Evolutionary conservation across 257 asterid species (phyloP).

Genomic region (Henckelia pumila): DNA sequence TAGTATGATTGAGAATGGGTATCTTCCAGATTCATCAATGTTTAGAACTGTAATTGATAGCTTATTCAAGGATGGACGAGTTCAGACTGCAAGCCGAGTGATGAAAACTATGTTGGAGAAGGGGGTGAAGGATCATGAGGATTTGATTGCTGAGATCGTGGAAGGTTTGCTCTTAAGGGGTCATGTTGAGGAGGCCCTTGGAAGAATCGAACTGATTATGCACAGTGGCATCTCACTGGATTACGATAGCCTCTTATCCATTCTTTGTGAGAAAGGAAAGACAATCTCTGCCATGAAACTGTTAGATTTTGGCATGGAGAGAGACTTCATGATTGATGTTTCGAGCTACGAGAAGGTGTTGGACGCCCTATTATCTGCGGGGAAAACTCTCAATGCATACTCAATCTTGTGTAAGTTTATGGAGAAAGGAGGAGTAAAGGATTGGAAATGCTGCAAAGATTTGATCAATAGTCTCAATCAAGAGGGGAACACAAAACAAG

Average conservation of each 20-base stretch:
- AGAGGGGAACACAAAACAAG: slow-evolving; percentile 89
- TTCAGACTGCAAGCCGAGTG: slow-evolving; percentile 92
- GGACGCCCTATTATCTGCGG: slow-evolving; percentile 74
- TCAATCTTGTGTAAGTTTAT: slow-evolving; percentile 70
- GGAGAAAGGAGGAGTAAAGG: slow-evolving; percentile 68
- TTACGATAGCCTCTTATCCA: slow-evolving; percentile 51
- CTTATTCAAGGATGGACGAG: slow-evolving; percentile 85
- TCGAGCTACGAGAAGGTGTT: slow-evolving; percentile 78
- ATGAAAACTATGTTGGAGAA: slow-evolving; percentile 92
- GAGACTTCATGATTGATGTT: slow-evolving; percentile 48
- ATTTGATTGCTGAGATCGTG: slow-evolving; percentile 59
- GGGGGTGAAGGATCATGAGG: slow-evolving; percentile 68
- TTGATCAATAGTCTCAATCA: slow-evolving; percentile 75
- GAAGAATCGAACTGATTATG: slow-evolving; percentile 78
- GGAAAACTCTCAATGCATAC: slow-evolving; percentile 87
- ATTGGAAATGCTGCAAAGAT: slow-evolving; percentile 58
- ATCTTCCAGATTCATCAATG: slow-evolving; percentile 69
- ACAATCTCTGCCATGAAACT: slow-evolving; percentile 77
- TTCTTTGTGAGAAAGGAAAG: slow-evolving; percentile 73
- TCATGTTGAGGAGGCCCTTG: slow-evolving; percentile 91
- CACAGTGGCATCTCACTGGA: slow-evolving; percentile 64
- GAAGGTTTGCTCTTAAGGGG: slow-evolving; percentile 87
- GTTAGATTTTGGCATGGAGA: slow-evolving; percentile 63
- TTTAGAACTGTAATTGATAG: slow-evolving; percentile 75
- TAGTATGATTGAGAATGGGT: slow-evolving; percentile 80